A percentile compares a stretch with the other conserved stretches of the same genome.
phyloP scores from a whole-genome alignment of 768 basidiomycete species.

The Hortiboletus flavorubellus region DNA sequence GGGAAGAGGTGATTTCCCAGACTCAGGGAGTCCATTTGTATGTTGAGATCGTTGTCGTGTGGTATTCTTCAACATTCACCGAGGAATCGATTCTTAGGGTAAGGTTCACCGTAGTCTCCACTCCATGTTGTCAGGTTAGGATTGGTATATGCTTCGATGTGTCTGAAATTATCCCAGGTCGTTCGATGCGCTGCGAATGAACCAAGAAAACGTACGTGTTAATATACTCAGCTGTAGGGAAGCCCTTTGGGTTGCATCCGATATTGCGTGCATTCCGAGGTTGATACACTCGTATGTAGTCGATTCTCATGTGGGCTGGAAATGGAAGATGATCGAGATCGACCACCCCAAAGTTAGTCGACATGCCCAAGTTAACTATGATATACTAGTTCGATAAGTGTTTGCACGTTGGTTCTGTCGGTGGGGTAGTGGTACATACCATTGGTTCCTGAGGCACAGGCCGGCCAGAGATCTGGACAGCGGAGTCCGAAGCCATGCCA shows the following conservation, averaged over 20 bases:
- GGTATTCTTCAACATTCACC: slow-evolving; percentile 34
- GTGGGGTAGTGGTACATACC: slow-evolving; percentile 42
- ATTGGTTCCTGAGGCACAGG: slow-evolving; percentile 83
- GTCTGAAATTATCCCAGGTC: slow-evolving; percentile 33
- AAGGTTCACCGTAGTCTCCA: slow-evolving; percentile 41
- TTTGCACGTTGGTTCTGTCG: background rate
- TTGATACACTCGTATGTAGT: slow-evolving; percentile 74
- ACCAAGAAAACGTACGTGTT: slow-evolving; percentile 39
- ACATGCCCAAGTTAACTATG: slow-evolving; percentile 58
- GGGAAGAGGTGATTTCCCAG: background rate
- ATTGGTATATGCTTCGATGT: slow-evolving; percentile 69
- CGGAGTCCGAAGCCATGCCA: slow-evolving; percentile 61
- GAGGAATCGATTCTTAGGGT: slow-evolving; percentile 52
- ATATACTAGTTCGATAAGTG: slow-evolving; percentile 39
- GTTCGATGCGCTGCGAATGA: background rate
- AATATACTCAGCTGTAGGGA: slow-evolving; percentile 75
- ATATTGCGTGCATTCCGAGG: slow-evolving; percentile 56
- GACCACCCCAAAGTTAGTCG: slow-evolving; percentile 54
- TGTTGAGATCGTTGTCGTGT: background rate
- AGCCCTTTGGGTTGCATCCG: slow-evolving; percentile 65
- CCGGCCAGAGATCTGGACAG: slow-evolving; percentile 58
- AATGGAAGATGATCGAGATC: slow-evolving; percentile 52
- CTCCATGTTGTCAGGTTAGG: slow-evolving; percentile 44
- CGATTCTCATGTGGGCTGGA: slow-evolving; percentile 46
- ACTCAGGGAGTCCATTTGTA: background rate